A percentile compares a stretch with the other conserved stretches of the same genome.
Evolutionary conservation across 2,329 filamentous ascomycete species (phyloP).

Genomic region (Cryphonectria radicalis): DNA sequence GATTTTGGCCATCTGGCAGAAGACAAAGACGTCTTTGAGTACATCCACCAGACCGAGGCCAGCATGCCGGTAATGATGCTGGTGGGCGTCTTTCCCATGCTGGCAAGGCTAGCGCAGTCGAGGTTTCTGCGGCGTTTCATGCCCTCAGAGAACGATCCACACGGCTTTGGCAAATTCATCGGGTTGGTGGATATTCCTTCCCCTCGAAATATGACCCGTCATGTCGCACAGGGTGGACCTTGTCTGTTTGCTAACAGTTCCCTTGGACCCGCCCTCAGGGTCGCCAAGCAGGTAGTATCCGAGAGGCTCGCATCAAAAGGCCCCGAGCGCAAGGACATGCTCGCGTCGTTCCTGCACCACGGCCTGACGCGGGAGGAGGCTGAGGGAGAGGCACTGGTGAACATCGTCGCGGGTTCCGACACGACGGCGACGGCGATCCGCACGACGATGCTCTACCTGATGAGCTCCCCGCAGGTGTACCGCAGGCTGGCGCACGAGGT

Average conservation of each 20-base stretch:
- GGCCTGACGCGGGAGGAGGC: constrained; percentile 44
- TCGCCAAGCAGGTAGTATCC: constrained; percentile 36
- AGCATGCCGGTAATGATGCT: constrained; percentile 42
- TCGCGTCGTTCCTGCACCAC: constrained; percentile 47
- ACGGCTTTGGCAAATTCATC: constrained; percentile 30
- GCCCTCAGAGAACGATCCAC: constrained; percentile 30
- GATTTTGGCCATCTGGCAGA: constrained; percentile 51
- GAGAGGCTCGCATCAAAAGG: constrained; percentile 37
- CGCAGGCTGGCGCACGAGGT: constrained; percentile 49
- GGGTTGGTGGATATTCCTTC: constrained; percentile 13
- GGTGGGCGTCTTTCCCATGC: constrained; percentile 27
- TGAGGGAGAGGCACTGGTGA: constrained; percentile 50
- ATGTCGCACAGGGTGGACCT: constrained; percentile 8
- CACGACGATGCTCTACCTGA: constrained; percentile 51
- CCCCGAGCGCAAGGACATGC: constrained; percentile 40
- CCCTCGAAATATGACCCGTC: not conserved
- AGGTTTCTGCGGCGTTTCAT: constrained; percentile 26
- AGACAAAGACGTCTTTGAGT: constrained; percentile 44
- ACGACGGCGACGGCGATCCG: constrained; percentile 55
- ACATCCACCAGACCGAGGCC: constrained; percentile 36
- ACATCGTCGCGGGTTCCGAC: constrained; percentile 55
- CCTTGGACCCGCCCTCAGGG: constrained; percentile 6
- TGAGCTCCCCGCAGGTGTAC: constrained; percentile 48
- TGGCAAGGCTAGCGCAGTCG: constrained; percentile 26
- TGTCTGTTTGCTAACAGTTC: constrained; percentile 16